Evolutionary conservation across 78 protist genomes (phyloP), one percentile per base, ranked within the genome.

Genomic region (Dictyostelium intermedium): DNA sequence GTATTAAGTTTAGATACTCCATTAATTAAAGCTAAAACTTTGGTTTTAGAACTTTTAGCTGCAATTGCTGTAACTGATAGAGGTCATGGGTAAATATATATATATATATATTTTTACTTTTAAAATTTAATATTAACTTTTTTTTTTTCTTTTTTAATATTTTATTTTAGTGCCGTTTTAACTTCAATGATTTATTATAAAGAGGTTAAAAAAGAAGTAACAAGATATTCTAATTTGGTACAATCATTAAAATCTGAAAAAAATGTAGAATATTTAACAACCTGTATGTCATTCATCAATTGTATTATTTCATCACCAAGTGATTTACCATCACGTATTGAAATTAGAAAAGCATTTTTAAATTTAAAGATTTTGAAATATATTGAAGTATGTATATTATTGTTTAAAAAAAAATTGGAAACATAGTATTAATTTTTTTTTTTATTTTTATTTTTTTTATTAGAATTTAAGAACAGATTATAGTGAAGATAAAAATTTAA

Each of bases 331-430:
- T 30, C 83, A 6, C 66, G 93, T 39, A 87, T 87, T 25, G 93
- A 87, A 50, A 87, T 87, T 45, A 87, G 93, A 87, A 87, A 87
- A 70, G 93, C 93, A 78, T 87, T 87, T 63, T 60, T 87, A 56
- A 78, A 61, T 61, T 43, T 78, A 61, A 87, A 87, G 69, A 87
- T 87, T 78, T 47, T 78, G 34, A 87, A 87, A 82, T 87, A 87
- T 63, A 77, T 87, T 61, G 85, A 87, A 27, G 79, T 72, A 72
- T 34, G 79, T 69, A 11, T 7, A 18, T 30, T n/a, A 61, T 10
- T n/a, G 25, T 4, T 8, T 25, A 63, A 10, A 63, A 63, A 9
- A 10, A 11, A 7, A 53, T 53, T 16, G 20, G 20, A 56, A 16
- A 20, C 16, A 20, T 14, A 56, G 20, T 14, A 56, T 2, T 30